Evolutionary conservation across 2,329 filamentous ascomycete genomes (phyloP), one percentile per base, ranked within the genome.

Genomic region (Trichoderma cornu-damae): DNA sequence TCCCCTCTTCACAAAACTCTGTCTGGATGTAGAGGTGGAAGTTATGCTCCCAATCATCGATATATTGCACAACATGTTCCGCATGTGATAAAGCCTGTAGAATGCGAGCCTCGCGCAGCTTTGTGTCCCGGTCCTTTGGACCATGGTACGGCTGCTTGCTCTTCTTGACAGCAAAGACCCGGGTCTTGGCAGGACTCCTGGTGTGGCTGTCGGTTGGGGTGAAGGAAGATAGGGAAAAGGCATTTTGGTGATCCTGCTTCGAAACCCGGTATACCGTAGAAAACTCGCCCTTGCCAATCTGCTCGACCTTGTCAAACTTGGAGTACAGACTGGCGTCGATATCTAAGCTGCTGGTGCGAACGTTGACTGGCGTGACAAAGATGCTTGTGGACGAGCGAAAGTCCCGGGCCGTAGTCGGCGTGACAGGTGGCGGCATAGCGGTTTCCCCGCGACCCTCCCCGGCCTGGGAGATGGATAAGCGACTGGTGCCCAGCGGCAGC

Each of bases 1-100:
- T 96, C 14, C 94, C 94, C 69, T 96, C 90, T 69, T 96, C 92
- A 67, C 94, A 99, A 69, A 87, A 97, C 68, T 99, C 94, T 0
- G 93, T 97, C 75, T 97, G 93, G 60, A 99, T 97, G 75, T 96
- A 99, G 8, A 99, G 81, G 68, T 93, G 86, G 57, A 83, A 82
- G 63, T 89, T 84, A 60, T 88, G 81, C 72, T 96, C 93, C 94
- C 94, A 99, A 69, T 86, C 87, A 65, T 95, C 86, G 55, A 91
- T 79, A 64, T 93, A 88, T 61, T 89, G 85, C 52, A 99, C 79
- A 53, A 97, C 83, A 70, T 99, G 92, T 66, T 96, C 90, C 56
- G 87, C 86, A 58, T 88, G 84, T 51, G 83, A 83, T 40, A 99
- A 77, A n/a, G 84, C 80, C 66, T 87, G 85, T 46, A 99, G 78